These are phyloP conservation scores for Trichopus zeylanicus DNA, from an alignment of 116 monocot species.

Conservation along the genomic window DNA sequence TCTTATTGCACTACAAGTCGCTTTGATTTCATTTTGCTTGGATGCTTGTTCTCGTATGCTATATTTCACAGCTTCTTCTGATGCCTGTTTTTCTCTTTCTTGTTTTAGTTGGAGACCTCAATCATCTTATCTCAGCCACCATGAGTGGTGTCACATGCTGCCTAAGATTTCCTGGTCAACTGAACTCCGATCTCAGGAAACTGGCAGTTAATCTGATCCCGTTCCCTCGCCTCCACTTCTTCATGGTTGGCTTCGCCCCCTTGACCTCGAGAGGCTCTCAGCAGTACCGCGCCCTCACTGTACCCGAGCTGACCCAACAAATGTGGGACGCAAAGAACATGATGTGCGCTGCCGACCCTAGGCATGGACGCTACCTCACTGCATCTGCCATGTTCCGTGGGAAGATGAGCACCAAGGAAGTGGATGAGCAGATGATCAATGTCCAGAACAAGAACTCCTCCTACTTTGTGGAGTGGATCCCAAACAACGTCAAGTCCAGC, in stretches of 20 bases:
- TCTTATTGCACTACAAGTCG: too few relatives aligned
- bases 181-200: constrained; percentile 49
- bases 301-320: constrained; percentile 52
- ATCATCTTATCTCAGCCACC: constrained; percentile 11
- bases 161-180: constrained; percentile 50
- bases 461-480: constrained; percentile 14
- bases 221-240: constrained; percentile 55
- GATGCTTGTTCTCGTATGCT: too few relatives aligned
- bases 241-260: constrained; percentile 53
- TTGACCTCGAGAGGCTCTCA: constrained; percentile 43
- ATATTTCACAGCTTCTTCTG: too few relatives aligned
- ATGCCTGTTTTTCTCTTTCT: background rate
- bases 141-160: constrained; percentile 22
- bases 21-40: too few relatives aligned
- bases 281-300: constrained; percentile 46
- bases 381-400: constrained; percentile 58
- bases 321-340: constrained; percentile 67
- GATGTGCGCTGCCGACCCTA: constrained; percentile 57
- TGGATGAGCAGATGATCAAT: constrained; percentile 13
- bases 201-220: constrained; percentile 56
- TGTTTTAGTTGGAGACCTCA: constrained; percentile 12
- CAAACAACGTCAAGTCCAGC: constrained; percentile 11
- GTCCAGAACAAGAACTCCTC: constrained; percentile 13
- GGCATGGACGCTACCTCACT: constrained; percentile 48
- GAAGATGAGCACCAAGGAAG: constrained; percentile 40